A percentile compares a stretch with the other conserved stretches of the same genome.
phyloP scores from a whole-genome alignment of 2,329 filamentous ascomycete genomes.

The Colletotrichum eleusines region DNA sequence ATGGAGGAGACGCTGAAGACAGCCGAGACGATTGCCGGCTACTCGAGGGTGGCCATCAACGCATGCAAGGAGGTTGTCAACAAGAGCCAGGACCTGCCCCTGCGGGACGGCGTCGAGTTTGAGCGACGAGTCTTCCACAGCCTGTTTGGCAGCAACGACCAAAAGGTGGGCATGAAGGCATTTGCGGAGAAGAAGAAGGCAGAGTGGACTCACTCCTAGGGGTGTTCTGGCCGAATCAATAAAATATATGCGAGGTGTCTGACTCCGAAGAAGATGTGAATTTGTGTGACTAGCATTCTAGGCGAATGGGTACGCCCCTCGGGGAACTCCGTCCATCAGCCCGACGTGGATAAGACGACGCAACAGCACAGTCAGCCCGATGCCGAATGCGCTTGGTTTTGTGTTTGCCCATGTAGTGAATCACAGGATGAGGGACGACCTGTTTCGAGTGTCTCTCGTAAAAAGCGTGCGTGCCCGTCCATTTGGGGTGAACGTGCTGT shows the following conservation, averaged over 20 bases:
- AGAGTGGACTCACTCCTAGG: constrained; percentile 85
- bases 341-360: constrained; percentile 15
- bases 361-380: constrained; percentile 34
- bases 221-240: too few species aligned
- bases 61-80: constrained; percentile 98
- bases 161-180: constrained; percentile 96
- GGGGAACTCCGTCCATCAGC: constrained; percentile 19
- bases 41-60: constrained; percentile 87
- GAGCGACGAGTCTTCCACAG: constrained; percentile 94
- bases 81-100: constrained; percentile 92
- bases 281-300: constrained; percentile 18
- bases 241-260: constrained; percentile 25
- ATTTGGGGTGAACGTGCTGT: background rate
- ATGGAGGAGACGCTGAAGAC: constrained; percentile 85
- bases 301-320: background rate
- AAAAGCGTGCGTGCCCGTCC: background rate
- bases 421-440: background rate
- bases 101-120: constrained; percentile 93
- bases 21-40: constrained; percentile 89
- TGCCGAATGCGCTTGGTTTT: constrained; percentile 22
- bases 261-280: constrained; percentile 27
- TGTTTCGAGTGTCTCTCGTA: constrained; percentile 26
- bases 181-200: constrained; percentile 96
- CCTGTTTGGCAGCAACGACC: constrained; percentile 93
- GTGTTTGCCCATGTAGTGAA: background rate